Evolutionary conservation across 148 eudicot genomes (phyloP).

Genomic region (Beta vulgaris): DNA sequence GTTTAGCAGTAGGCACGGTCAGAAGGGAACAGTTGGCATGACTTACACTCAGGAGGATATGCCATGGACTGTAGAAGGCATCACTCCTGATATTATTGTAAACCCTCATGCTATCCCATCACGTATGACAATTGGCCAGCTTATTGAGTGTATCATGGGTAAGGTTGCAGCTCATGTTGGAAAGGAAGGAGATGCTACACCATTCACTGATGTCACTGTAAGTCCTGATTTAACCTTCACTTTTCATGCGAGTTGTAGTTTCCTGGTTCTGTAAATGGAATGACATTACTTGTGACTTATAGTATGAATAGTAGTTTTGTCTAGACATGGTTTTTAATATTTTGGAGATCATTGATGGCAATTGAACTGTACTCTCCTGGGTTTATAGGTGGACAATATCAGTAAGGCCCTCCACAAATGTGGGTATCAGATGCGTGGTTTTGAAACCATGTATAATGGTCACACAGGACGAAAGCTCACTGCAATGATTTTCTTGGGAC

Average conservation of each 20-base stretch:
- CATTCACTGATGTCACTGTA: constrained; percentile 97
- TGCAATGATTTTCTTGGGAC: constrained; percentile 95
- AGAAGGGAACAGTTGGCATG: constrained; percentile 97
- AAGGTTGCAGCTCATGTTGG: constrained; percentile 99
- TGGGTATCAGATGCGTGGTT: constrained; percentile 99
- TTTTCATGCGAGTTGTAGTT: too few relatives aligned
- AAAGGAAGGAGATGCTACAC: constrained; percentile 99
- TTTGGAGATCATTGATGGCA: not conserved
- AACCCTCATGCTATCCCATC: constrained; percentile 99
- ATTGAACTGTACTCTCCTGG: not conserved
- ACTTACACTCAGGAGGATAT: constrained; percentile 98
- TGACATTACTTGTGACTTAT: too few relatives aligned
- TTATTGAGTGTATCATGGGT: constrained; percentile 97
- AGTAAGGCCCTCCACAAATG: constrained; percentile 97
- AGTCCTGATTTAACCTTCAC: constrained; percentile 27
- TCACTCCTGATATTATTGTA: constrained; percentile 90
- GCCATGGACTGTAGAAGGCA: constrained; percentile 98
- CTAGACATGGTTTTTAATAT: not conserved
- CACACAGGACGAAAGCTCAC: constrained; percentile 85
- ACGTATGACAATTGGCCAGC: constrained; percentile 98
- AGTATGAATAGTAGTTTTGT: too few relatives aligned
- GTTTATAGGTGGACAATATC: constrained; percentile 78
- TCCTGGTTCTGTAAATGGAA: too few relatives aligned
- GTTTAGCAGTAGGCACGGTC: constrained; percentile 96
- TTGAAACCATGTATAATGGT: constrained; percentile 97